These are phyloP conservation scores for Pseudogymnoascus pannorum DNA, from an alignment of 2,329 filamentous ascomycete genomes.

Conservation along the genomic window DNA sequence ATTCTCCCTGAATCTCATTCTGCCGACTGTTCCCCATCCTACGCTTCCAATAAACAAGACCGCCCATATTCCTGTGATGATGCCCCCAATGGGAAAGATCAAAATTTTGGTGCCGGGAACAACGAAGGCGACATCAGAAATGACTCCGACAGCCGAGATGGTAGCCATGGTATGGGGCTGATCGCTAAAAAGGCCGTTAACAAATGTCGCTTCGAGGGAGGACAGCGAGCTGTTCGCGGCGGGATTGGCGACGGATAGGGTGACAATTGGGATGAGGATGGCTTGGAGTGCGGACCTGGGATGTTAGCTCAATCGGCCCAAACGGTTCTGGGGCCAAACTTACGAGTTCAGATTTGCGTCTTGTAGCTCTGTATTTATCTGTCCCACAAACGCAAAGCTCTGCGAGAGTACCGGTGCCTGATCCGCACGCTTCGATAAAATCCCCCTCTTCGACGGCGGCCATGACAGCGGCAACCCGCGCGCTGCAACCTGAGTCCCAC, in stretches of 20 bases:
- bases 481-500: background rate
- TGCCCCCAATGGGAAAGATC: constrained; percentile 62
- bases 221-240: constrained; percentile 54
- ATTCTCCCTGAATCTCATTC: constrained; percentile 58
- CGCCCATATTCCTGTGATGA: constrained; percentile 59
- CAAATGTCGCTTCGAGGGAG: constrained; percentile 62
- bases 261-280: constrained; percentile 61
- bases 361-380: constrained; percentile 54
- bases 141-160: constrained; percentile 19
- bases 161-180: constrained; percentile 32
- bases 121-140: constrained; percentile 47
- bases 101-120: constrained; percentile 61
- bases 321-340: constrained; percentile 26
- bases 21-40: constrained; percentile 58
- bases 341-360: constrained; percentile 52
- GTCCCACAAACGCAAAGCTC: constrained; percentile 60
- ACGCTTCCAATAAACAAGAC: constrained; percentile 48
- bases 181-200: constrained; percentile 61
- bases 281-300: constrained; percentile 40
- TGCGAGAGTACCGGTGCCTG: constrained; percentile 43
- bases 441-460: constrained; percentile 17
- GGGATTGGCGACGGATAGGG: constrained; percentile 49
- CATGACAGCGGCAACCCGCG: constrained; percentile 21
- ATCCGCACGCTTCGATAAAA: constrained; percentile 18
- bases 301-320: background rate